These are phyloP conservation scores for Lactifluus hygrophoroides DNA, from an alignment of 768 basidiomycete genomes.

Conservation along the genomic window DNA sequence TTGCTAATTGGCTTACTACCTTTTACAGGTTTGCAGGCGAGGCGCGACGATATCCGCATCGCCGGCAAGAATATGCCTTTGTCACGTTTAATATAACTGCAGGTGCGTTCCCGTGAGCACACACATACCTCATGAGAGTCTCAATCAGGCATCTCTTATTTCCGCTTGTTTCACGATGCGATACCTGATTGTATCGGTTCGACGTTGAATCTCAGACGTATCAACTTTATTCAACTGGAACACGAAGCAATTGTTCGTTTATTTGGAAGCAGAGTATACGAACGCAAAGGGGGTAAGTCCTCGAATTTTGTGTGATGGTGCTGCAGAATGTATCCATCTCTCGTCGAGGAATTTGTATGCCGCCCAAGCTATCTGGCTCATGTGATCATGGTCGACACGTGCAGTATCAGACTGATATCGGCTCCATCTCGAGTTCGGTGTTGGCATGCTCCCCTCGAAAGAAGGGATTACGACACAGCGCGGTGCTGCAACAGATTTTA, in stretches of 20 bases:
- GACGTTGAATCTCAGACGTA: slow-evolving; percentile 45
- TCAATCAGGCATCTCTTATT: not conserved
- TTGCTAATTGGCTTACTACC: not conserved
- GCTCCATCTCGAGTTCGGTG: not conserved
- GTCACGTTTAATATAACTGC: slow-evolving; percentile 75
- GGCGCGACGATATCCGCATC: slow-evolving; percentile 41
- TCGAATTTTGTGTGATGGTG: not conserved
- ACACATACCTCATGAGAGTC: not conserved
- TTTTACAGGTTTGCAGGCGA: slow-evolving; percentile 18
- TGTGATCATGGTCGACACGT: slow-evolving; percentile 1
- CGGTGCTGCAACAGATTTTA: not conserved
- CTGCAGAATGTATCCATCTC: too few species aligned
- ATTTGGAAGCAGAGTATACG: slow-evolving; percentile 77
- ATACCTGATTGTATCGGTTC: not conserved
- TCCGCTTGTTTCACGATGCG: not conserved
- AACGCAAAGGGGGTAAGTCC: slow-evolving; percentile 60
- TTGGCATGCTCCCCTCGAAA: not conserved
- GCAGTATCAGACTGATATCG: not conserved
- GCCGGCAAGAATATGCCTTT: slow-evolving; percentile 69
- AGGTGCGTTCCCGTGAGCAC: slow-evolving; percentile 38
- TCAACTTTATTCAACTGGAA: slow-evolving; percentile 88
- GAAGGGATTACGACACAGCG: too few species aligned
- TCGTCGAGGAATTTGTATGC: too few species aligned
- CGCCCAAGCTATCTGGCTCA: too few species aligned
- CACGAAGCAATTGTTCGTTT: slow-evolving; percentile 90